A percentile compares a stretch with the other conserved stretches of the same genome.
Evolutionary conservation across 2,329 filamentous ascomycete species (phyloP).

Genomic region (Diplodia seriata): DNA sequence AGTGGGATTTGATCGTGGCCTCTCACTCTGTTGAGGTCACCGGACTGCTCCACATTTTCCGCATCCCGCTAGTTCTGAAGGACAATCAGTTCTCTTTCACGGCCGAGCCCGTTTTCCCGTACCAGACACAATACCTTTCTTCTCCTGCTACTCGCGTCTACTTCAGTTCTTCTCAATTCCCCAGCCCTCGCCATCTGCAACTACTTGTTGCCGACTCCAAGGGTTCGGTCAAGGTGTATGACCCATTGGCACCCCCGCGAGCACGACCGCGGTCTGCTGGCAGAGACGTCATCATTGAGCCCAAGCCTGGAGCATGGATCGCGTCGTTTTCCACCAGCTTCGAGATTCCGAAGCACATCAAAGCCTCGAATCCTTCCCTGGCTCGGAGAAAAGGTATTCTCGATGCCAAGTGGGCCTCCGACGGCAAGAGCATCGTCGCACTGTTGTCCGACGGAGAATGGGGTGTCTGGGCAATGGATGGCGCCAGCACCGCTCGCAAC

Average conservation of each 20-base stretch:
- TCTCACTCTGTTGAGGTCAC: slow-evolving; percentile 50
- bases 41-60: slow-evolving; percentile 51
- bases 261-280: slow-evolving; percentile 37
- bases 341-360: slow-evolving; percentile 40
- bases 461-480: slow-evolving; percentile 59
- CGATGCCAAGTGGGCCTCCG: slow-evolving; percentile 56
- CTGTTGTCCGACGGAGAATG: slow-evolving; percentile 59
- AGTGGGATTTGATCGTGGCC: slow-evolving; percentile 51
- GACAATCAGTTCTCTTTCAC: slow-evolving; percentile 48
- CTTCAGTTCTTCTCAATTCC: slow-evolving; percentile 62
- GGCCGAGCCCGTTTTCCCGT: slow-evolving; percentile 50
- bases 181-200: slow-evolving; percentile 60
- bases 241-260: slow-evolving; percentile 54
- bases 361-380: slow-evolving; percentile 41
- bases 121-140: slow-evolving; percentile 56
- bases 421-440: slow-evolving; percentile 55
- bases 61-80: slow-evolving; percentile 44
- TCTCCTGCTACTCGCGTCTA: slow-evolving; percentile 58
- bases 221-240: slow-evolving; percentile 65
- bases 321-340: slow-evolving; percentile 45
- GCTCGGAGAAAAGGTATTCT: slow-evolving; percentile 56
- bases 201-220: slow-evolving; percentile 62
- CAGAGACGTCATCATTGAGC: slow-evolving; percentile 33
- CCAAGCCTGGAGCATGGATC: slow-evolving; percentile 40
- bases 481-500: slow-evolving; percentile 41